Percentiles rank a stretch among this genome's conserved stretches.
These are phyloP conservation scores for Trichoderma gracile DNA, from an alignment of 2,329 filamentous ascomycete genomes.

Conservation along the genomic window DNA sequence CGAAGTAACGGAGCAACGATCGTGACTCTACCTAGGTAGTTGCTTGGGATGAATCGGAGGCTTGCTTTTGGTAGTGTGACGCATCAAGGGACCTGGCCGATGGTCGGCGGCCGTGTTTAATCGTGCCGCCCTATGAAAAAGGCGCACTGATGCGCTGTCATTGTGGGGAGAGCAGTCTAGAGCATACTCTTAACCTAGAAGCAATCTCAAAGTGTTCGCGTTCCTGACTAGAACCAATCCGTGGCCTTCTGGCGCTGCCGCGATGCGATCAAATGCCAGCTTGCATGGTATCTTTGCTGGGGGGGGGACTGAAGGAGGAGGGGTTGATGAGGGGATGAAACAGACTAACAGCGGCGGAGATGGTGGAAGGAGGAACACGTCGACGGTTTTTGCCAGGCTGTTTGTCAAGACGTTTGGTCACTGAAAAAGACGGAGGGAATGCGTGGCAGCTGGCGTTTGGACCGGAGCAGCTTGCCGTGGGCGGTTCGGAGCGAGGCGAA, in stretches of 20 bases:
- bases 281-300: background rate
- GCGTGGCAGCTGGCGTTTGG: constrained; percentile 21
- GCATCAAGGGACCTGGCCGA: constrained; percentile 18
- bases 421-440: background rate
- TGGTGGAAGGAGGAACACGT: background rate
- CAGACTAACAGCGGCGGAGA: background rate
- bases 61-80: constrained; percentile 9
- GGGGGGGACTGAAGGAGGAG: background rate
- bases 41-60: constrained; percentile 3
- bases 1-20: constrained; percentile 9
- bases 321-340: background rate
- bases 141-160: constrained; percentile 21
- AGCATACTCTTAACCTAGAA: constrained; percentile 16
- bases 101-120: background rate
- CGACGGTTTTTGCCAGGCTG: background rate
- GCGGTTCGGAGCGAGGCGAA: constrained; percentile 24
- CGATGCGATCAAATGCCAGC: background rate
- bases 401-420: background rate
- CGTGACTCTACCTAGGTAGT: background rate
- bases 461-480: constrained; percentile 16
- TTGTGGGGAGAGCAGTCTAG: constrained; percentile 17
- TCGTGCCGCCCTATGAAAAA: constrained; percentile 12
- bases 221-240: constrained; percentile 23
- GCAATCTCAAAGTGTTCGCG: constrained; percentile 12
- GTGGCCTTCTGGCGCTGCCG: background rate